Evolutionary conservation across 768 basidiomycete genomes (phyloP).

Genomic region (Psilocybe cubensis): DNA sequence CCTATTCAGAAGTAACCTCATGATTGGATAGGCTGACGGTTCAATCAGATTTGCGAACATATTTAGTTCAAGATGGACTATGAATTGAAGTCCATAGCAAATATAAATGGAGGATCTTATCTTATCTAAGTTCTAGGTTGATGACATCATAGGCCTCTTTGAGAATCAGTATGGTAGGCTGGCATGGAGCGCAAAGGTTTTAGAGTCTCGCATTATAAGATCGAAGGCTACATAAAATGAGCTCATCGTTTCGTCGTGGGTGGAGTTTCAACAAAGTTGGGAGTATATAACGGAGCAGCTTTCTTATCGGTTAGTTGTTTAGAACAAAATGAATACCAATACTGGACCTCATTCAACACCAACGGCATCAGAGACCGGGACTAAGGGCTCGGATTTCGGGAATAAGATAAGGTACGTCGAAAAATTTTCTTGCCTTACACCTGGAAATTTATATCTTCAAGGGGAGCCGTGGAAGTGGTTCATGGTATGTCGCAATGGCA

Average conservation of each 20-base stretch:
- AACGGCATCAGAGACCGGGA: not conserved
- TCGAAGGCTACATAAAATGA: conserved; percentile 2
- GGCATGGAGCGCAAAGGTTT: not conserved
- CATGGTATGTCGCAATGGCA: conserved; percentile 34
- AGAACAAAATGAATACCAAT: conserved; percentile 4
- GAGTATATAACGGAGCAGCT: not conserved
- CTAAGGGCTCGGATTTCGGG: conserved; percentile 18
- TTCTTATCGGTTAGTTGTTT: not conserved
- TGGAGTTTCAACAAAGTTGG: not conserved
- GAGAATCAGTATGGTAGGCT: not conserved
- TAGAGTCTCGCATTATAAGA: not conserved
- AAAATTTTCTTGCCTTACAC: not conserved
- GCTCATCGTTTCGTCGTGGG: conserved; percentile 4
- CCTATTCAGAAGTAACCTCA: conserved; percentile 7
- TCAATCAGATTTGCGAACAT: not conserved
- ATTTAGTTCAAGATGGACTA: too few relatives aligned
- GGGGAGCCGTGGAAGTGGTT: conserved; percentile 38
- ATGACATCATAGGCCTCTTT: conserved; percentile 13
- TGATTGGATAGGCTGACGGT: not conserved
- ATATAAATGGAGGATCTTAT: conserved; percentile 7
- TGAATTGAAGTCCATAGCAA: not conserved
- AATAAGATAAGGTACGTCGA: conserved; percentile 25
- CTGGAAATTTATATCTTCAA: not conserved
- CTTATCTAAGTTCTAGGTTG: conserved; percentile 5
- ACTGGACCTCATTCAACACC: not conserved